Conservation (phyloP, 495 filamentous ascomycete genomes). For the Polyplosphaeria fusca region DNA sequence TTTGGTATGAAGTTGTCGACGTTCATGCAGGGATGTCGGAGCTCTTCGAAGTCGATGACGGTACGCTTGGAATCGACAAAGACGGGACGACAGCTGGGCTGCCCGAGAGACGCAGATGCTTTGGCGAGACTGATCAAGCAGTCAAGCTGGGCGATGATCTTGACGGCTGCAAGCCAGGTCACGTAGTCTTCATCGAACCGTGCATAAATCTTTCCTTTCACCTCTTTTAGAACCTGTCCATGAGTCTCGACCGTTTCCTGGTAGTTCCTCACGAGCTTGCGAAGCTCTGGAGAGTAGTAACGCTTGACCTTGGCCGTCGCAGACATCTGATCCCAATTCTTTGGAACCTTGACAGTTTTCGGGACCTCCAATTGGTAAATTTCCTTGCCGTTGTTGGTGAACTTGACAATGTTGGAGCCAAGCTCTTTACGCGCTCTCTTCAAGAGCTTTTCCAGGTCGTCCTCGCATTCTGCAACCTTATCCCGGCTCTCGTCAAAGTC, state of each 20-base stretch:
- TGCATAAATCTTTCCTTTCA: constrained; percentile 76
- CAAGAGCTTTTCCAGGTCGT: constrained; percentile 67
- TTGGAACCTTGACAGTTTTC: constrained; percentile 79
- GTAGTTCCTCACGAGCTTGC: constrained; percentile 73
- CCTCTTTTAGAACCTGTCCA: constrained; percentile 84
- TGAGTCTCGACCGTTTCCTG: constrained; percentile 95
- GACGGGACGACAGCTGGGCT: constrained; percentile 80
- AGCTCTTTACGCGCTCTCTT: constrained; percentile 67
- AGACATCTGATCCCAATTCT: constrained; percentile 93
- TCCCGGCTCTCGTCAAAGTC: constrained; percentile 90
- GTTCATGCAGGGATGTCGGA: constrained; percentile 92
- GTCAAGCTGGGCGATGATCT: constrained; percentile 86
- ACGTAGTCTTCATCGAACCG: constrained; percentile 85
- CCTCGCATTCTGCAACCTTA: constrained; percentile 65
- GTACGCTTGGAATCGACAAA: constrained; percentile 82
- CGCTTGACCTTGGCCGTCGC: constrained; percentile 86
- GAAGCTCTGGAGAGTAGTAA: constrained; percentile 87
- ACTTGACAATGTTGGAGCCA: constrained; percentile 67
- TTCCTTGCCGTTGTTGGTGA: constrained; percentile 90
- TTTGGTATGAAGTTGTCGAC: constrained; percentile 97
- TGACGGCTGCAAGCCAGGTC: constrained; percentile 83
- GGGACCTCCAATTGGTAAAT: constrained; percentile 95
- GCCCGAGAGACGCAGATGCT: constrained; percentile 75
- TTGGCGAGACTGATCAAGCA: constrained; percentile 91
- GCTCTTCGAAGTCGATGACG: constrained; percentile 83